Percentiles rank a stretch among this genome's conserved stretches.
These are phyloP conservation scores for Rosa chinensis DNA, from an alignment of 306 rosid genomes.

Conservation along the genomic window DNA sequence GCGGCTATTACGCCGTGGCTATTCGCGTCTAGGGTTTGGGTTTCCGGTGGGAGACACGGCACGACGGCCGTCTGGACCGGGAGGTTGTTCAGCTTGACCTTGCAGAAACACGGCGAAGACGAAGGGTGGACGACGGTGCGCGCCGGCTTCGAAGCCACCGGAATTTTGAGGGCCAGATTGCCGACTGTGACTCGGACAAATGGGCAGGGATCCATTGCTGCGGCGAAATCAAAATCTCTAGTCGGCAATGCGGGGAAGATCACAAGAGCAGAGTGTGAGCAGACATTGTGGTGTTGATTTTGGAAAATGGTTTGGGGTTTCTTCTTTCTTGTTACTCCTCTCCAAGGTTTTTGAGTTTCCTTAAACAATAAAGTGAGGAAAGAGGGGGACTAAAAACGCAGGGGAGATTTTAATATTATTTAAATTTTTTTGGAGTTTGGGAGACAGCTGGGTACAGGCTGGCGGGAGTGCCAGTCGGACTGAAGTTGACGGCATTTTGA, in stretches of 20 bases:
- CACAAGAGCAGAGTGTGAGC: not conserved
- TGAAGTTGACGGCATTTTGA: not conserved
- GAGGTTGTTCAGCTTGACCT: conserved; percentile 56
- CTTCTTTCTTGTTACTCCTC: not conserved
- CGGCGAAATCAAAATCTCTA: not conserved
- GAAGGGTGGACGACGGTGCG: conserved; percentile 75
- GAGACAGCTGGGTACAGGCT: conserved; percentile 23
- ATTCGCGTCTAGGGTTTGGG: conserved; percentile 41
- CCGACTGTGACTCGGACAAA: conserved; percentile 63
- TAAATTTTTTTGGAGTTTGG: not conserved
- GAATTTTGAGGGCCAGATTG: conserved; percentile 72
- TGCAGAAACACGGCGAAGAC: conserved; percentile 73
- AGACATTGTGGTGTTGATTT: not conserved
- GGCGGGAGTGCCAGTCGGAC: conserved; percentile 9
- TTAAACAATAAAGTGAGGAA: not conserved
- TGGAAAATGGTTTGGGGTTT: not conserved
- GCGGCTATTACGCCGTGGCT: conserved; percentile 44
- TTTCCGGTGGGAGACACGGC: conserved; percentile 51
- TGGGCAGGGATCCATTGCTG: conserved; percentile 77
- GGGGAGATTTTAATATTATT: not conserved
- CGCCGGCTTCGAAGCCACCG: conserved; percentile 70
- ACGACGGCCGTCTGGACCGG: conserved; percentile 60
- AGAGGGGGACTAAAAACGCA: not conserved
- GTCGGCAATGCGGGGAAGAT: not conserved
- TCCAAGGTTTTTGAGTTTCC: not conserved